Evolutionary conservation across 192 early-diverging fungal species (phyloP), one percentile per base, ranked within the genome.

Genomic region (Backusella morwellensis): DNA sequence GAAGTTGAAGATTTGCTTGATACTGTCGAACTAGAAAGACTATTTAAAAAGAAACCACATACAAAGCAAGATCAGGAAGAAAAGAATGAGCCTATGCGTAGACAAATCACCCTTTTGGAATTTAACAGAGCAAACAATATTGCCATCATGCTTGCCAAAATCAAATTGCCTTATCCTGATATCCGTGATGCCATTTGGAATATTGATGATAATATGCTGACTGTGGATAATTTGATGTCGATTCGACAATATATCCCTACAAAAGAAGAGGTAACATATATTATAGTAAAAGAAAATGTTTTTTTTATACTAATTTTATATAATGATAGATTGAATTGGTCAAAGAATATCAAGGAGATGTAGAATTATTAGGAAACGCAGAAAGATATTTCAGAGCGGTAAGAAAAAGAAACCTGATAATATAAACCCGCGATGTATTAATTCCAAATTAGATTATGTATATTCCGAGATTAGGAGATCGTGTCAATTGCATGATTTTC

Each of bases 81-180:
- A 47, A 34, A 70, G 38, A 78, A 52, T 4, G 35, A 40, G 15
- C 29, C 29, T 19, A 15, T 76, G 23, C 77, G 82, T 21, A 87
- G 86, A 69, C 73, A 78, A 40, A 71, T 83, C 34, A 89, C 85
- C 19, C 68, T 89, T 40, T 77, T 89, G 17, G 86, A 83, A 35
- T 82, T 85, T 44, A 89, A 81, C 72, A 84, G 88, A 1, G 86
- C 88, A 21, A 89, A 89, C 77, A 89, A 89, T 42, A 89, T 89
- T 70, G 88, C 85, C 7, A 88, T 89, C n/a, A 89, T 88, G 86
- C 66, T 89, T n/a, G 81, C 82, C 1, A 78, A 82, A 15, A 85
- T 89, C 70, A 85, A 83, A 69, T 38, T 85, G 50, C 66, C 85
- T 12, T 89, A 89, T 69, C 78, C 85, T 42, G 88, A 89, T 14